Conservation (phyloP, 441 rosid genomes). For the Aleurites moluccanus region DNA sequence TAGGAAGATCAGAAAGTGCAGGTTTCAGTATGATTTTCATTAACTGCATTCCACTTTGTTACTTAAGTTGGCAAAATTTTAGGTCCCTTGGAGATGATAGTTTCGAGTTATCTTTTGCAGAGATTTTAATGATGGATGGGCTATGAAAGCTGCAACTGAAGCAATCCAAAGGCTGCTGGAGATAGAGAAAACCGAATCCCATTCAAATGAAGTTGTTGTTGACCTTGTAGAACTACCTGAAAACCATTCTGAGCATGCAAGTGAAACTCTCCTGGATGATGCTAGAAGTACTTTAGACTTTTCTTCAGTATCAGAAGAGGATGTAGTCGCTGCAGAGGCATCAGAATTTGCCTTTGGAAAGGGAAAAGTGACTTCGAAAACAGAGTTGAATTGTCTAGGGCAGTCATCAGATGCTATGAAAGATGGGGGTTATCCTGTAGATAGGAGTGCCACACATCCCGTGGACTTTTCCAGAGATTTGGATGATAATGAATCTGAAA, state of each 20-base stretch:
- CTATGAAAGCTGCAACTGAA: constrained; percentile 38
- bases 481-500: constrained; percentile 24
- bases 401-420: constrained; percentile 11
- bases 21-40: background rate
- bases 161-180: constrained; percentile 44
- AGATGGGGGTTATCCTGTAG: constrained; percentile 6
- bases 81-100: background rate
- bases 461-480: background rate
- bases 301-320: constrained; percentile 27
- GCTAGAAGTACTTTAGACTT: constrained; percentile 22
- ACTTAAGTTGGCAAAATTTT: background rate
- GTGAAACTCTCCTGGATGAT: constrained; percentile 27
- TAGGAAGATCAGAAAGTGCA: background rate
- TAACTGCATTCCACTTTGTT: background rate
- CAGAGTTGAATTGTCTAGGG: constrained; percentile 12
- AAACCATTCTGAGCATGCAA: constrained; percentile 24
- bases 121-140: constrained; percentile 38
- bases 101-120: constrained; percentile 29
- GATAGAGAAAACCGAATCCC: constrained; percentile 30
- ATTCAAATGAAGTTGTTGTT: constrained; percentile 11
- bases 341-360: constrained; percentile 14
- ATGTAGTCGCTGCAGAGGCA: constrained; percentile 17
- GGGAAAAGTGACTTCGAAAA: constrained; percentile 4
- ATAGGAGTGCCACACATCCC: background rate
- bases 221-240: constrained; percentile 21